Conservation (phyloP, 495 filamentous ascomycete genomes). For the Penicillium goetzii region DNA sequence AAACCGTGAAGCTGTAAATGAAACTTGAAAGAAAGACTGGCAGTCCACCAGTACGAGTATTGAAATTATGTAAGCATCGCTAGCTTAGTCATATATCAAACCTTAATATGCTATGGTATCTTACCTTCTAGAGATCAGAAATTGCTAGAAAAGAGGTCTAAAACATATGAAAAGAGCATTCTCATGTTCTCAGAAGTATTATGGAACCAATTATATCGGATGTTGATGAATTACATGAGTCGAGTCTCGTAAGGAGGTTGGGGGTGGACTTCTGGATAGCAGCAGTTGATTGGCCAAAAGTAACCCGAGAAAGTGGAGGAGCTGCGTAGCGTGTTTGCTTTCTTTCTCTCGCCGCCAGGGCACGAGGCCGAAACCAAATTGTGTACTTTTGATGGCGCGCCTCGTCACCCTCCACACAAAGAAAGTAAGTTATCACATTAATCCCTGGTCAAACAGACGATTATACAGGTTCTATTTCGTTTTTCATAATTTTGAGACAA, state of each 20-base stretch:
- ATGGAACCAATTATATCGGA: not conserved
- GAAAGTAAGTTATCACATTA: not conserved
- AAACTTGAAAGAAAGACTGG: not conserved
- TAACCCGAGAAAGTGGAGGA: not conserved
- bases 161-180: not conserved
- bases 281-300: not conserved
- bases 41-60: no score
- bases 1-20: not conserved
- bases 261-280: not conserved
- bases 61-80: not conserved
- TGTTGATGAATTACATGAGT: not conserved
- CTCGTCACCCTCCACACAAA: not conserved
- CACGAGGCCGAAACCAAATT: not conserved
- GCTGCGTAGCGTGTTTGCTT: not conserved
- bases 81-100: slow-evolving; percentile 10
- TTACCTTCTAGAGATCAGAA: not conserved
- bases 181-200: not conserved
- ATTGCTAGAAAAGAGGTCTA: not conserved
- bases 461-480: not conserved
- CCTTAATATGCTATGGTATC: not conserved
- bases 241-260: not conserved
- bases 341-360: not conserved
- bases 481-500: not conserved
- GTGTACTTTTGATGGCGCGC: not conserved
- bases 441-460: not conserved